These are phyloP conservation scores for Crinitomyces ghanaensis DNA, from an alignment of 805 yeast species.

Conservation along the genomic window DNA sequence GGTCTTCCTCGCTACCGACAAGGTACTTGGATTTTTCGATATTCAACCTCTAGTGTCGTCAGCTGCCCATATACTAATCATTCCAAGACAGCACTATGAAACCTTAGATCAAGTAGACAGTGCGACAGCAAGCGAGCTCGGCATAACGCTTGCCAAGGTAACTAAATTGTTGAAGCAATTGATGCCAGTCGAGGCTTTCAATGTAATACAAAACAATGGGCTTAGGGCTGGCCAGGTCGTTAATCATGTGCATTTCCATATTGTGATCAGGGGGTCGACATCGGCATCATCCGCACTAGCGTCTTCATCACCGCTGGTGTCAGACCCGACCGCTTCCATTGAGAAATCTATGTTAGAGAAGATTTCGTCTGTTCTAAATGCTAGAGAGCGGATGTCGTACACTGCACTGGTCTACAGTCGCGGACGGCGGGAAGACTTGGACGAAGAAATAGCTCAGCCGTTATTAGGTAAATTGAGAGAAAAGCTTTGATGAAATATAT, in stretches of 20 bases:
- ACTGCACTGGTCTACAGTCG: slow-evolving; percentile 22
- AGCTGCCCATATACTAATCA: slow-evolving; percentile 25
- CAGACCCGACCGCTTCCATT: neutral
- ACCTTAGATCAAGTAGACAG: slow-evolving; percentile 20
- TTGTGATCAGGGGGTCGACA: slow-evolving; percentile 50
- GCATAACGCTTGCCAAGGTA: slow-evolving; percentile 20
- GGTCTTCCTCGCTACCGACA: slow-evolving; percentile 21
- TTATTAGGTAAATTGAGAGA: too few species aligned
- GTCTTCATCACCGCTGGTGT: slow-evolving; percentile 2
- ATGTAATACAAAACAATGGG: slow-evolving; percentile 44
- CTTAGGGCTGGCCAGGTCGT: slow-evolving; percentile 86
- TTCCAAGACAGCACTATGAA: slow-evolving; percentile 25
- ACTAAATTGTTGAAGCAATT: slow-evolving; percentile 17
- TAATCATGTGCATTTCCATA: slow-evolving; percentile 87
- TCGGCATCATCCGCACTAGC: slow-evolving; percentile 5
- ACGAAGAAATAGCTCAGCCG: slow-evolving; percentile 15
- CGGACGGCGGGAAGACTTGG: slow-evolving; percentile 25
- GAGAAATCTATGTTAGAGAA: neutral
- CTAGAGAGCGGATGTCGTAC: slow-evolving; percentile 15
- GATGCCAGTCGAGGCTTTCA: slow-evolving; percentile 21
- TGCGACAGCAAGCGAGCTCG: slow-evolving; percentile 17
- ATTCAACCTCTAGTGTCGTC: slow-evolving; percentile 29
- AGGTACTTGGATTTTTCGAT: slow-evolving; percentile 27
- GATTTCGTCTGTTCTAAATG: slow-evolving; percentile 1
- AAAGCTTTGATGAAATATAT: too few species aligned